A percentile compares a stretch with the other conserved stretches of the same genome.
phyloP scores from a whole-genome alignment of 2,329 filamentous ascomycete genomes.

The Chrysoporthe puriensis region DNA sequence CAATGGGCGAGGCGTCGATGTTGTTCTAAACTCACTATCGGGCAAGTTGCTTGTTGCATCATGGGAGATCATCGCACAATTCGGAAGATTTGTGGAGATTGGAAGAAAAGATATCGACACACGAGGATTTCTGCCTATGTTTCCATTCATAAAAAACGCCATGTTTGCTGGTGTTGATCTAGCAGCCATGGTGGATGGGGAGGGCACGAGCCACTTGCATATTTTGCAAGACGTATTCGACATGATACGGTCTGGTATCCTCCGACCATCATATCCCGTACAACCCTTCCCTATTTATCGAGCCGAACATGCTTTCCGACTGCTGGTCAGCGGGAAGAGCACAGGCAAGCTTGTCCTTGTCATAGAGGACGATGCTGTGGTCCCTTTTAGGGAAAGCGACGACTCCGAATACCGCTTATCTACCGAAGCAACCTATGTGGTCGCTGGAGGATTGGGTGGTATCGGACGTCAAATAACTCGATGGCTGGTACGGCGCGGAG shows the following conservation, averaged over 20 bases:
- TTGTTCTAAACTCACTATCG: constrained; percentile 27
- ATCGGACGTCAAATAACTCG: not conserved
- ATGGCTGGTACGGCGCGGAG: not conserved
- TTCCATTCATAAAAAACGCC: constrained; percentile 36
- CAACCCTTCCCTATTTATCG: not conserved
- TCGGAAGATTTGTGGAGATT: constrained; percentile 40
- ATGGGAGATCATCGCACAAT: constrained; percentile 37
- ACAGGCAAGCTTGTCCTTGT: not conserved
- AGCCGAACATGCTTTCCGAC: not conserved
- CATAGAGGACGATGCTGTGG: not conserved
- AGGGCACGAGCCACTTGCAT: not conserved
- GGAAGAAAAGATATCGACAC: constrained; percentile 37
- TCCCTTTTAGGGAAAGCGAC: not conserved
- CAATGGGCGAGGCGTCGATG: constrained; percentile 23
- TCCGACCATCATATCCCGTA: not conserved
- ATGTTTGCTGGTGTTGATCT: constrained; percentile 25
- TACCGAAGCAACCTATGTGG: not conserved
- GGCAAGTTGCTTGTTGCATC: constrained; percentile 34
- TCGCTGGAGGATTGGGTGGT: not conserved
- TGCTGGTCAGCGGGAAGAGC: not conserved
- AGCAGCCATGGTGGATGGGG: not conserved
- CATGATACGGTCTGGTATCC: not conserved
- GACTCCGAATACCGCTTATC: not conserved
- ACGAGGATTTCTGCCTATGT: constrained; percentile 40
- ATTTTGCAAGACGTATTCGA: constrained; percentile 5